These are phyloP conservation scores for Brassica juncea DNA, from an alignment of 345 rosid genomes.

Conservation along the genomic window DNA sequence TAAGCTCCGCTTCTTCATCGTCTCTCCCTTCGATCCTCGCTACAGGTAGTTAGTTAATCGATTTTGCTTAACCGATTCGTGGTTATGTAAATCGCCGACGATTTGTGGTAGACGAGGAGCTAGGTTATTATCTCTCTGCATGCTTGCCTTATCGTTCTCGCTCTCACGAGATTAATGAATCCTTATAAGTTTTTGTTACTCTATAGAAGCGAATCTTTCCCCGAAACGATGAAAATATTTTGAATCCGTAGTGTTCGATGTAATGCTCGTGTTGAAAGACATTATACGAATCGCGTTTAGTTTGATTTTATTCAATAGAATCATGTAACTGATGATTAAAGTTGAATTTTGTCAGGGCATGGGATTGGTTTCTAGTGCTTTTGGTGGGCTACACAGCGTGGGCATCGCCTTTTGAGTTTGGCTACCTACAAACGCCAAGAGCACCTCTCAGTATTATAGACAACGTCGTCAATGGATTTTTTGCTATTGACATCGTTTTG, in stretches of 20 bases:
- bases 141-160: constrained; percentile 13
- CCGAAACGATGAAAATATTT: not conserved
- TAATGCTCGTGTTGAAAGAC: not conserved
- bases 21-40: constrained; percentile 70
- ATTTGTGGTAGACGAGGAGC: not conserved
- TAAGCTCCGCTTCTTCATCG: constrained; percentile 53
- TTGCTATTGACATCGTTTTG: constrained; percentile 66
- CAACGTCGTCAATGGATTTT: constrained; percentile 64
- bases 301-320: not conserved
- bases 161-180: not conserved
- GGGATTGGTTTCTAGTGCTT: constrained; percentile 71
- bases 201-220: not conserved
- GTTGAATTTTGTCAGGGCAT: constrained; percentile 45
- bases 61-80: not conserved
- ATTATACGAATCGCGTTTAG: not conserved
- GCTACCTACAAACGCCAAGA: constrained; percentile 53
- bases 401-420: constrained; percentile 93
- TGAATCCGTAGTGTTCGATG: constrained; percentile 32
- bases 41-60: constrained; percentile 49
- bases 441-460: constrained; percentile 52
- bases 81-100: not conserved
- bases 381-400: constrained; percentile 84
- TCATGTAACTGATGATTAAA: not conserved
- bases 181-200: not conserved
- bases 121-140: not conserved